Percentiles rank a stretch among this genome's conserved stretches.
phyloP scores from a whole-genome alignment of 2,329 filamentous ascomycete genomes.

The Fusarium secorum region DNA sequence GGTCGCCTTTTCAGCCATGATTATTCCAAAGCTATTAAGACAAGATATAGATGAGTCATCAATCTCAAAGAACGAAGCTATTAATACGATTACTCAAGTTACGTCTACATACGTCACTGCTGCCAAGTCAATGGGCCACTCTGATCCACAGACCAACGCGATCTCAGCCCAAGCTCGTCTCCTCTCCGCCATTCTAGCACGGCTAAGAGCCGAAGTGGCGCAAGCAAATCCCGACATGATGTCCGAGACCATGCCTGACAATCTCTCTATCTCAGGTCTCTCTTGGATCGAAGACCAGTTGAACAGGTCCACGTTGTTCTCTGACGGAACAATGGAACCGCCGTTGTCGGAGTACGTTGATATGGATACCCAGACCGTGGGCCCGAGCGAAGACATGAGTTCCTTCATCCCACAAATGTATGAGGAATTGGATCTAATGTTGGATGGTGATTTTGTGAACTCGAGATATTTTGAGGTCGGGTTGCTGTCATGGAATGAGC shows the following conservation, averaged over 20 bases:
- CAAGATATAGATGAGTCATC: background rate
- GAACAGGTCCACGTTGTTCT: background rate
- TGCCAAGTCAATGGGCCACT: background rate
- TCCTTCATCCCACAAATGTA: background rate
- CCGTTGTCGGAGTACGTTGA: background rate
- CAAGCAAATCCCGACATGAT: background rate
- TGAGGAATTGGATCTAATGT: rapidly evolving
- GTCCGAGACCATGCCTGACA: rapidly evolving
- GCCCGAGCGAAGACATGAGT: rapidly evolving
- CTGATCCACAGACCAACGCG: background rate
- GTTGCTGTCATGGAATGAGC: background rate
- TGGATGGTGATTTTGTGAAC: background rate
- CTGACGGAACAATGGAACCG: background rate
- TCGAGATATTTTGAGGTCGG: background rate
- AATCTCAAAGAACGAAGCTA: background rate
- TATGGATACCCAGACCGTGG: background rate
- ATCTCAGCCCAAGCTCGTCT: background rate
- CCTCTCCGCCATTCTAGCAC: background rate
- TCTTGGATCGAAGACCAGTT: background rate
- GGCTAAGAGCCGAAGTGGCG: background rate
- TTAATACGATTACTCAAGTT: background rate
- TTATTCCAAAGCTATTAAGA: background rate
- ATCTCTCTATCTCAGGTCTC: background rate
- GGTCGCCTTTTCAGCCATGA: background rate
- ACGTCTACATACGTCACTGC: background rate